phyloP scores from a whole-genome alignment of 495 filamentous ascomycete species.

The Hypomontagnella monticulosa region DNA sequence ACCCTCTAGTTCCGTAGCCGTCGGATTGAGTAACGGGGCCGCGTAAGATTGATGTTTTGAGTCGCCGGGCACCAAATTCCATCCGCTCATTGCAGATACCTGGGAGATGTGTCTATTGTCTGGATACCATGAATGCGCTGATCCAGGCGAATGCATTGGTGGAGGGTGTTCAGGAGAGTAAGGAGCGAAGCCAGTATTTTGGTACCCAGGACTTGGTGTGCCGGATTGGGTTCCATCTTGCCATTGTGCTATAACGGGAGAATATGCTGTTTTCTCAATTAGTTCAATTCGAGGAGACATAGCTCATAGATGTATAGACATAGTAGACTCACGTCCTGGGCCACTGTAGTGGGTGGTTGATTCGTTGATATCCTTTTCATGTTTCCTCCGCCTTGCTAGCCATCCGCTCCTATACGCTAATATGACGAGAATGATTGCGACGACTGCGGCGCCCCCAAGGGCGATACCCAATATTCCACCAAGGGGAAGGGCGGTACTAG shows the following conservation, averaged over 20 bases:
- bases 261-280: slow-evolving; percentile 19
- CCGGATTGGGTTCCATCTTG: slow-evolving; percentile 10
- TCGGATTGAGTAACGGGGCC: slow-evolving; percentile 13
- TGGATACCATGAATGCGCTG: slow-evolving; percentile 19
- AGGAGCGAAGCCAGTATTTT: slow-evolving; percentile 15
- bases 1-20: slow-evolving; percentile 27
- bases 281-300: background rate
- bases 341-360: slow-evolving; percentile 1
- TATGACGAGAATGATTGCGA: slow-evolving; percentile 30
- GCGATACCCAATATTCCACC: slow-evolving; percentile 36
- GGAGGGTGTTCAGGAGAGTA: slow-evolving; percentile 21
- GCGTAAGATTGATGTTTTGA: slow-evolving; percentile 26
- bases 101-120: slow-evolving; percentile 24
- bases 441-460: slow-evolving; percentile 27
- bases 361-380: slow-evolving; percentile 16
- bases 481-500: slow-evolving; percentile 14
- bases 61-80: slow-evolving; percentile 4
- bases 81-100: slow-evolving; percentile 29
- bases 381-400: slow-evolving; percentile 25
- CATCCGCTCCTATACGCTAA: slow-evolving; percentile 33
- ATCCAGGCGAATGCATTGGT: slow-evolving; percentile 6
- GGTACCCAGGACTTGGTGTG: slow-evolving; percentile 11
- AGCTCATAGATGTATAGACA: background rate
- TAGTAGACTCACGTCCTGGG: slow-evolving; percentile 15
- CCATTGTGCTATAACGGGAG: slow-evolving; percentile 20